Percentiles rank a stretch among this genome's conserved stretches.
Conservation (phyloP, 2,329 filamentous ascomycete genomes). For the Neoscytalidium dimidiatum region DNA sequence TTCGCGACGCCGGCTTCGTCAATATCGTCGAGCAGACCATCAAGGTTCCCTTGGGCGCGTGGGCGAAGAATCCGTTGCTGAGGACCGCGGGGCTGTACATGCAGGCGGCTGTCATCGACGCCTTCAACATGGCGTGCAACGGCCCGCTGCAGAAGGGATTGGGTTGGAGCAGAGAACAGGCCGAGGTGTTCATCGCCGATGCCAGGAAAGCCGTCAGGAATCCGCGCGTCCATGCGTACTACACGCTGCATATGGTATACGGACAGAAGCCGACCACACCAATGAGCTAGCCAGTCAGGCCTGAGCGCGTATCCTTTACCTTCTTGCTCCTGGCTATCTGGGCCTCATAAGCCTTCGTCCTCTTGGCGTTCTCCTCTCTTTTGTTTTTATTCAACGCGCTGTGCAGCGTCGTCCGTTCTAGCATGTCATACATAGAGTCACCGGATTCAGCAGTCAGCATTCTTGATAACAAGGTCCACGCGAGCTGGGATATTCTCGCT, state of each 20-base stretch:
- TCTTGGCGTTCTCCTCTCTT: background rate
- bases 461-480: background rate
- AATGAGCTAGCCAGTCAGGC: background rate
- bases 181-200: slow-evolving; percentile 37
- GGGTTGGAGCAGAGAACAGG: slow-evolving; percentile 18
- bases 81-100: slow-evolving; percentile 31
- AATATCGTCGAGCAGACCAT: slow-evolving; percentile 41
- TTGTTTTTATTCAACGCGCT: background rate
- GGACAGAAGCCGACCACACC: background rate
- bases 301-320: background rate
- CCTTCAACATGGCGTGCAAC: slow-evolving; percentile 5
- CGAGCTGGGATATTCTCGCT: background rate
- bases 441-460: background rate
- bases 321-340: background rate
- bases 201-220: slow-evolving; percentile 38
- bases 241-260: slow-evolving; percentile 12
- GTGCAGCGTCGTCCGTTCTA: background rate
- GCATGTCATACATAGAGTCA: slow-evolving; percentile 13
- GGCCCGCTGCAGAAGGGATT: slow-evolving; percentile 9
- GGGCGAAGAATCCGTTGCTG: slow-evolving; percentile 25
- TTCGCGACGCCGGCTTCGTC: slow-evolving; percentile 45
- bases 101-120: slow-evolving; percentile 19
- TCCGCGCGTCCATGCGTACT: slow-evolving; percentile 36
- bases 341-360: background rate
- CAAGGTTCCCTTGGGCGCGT: slow-evolving; percentile 31